Evolutionary conservation across 805 yeast species (phyloP).

Genomic region (Metschnikowia koreensis): DNA sequence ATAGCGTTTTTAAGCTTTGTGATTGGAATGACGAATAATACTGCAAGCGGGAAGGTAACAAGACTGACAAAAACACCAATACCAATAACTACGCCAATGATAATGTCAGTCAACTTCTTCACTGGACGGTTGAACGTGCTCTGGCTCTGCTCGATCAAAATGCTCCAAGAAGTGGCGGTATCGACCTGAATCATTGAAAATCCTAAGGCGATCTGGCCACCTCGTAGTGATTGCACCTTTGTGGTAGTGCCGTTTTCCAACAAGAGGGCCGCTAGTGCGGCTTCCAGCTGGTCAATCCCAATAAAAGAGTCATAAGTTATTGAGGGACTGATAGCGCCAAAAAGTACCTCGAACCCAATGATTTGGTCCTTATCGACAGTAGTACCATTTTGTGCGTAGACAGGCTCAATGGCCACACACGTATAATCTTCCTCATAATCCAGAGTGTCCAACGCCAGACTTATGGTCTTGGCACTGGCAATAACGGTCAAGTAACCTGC

Average conservation of each 20-base stretch:
- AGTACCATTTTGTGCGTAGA: slow-evolving; percentile 27
- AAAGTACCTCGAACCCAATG: slow-evolving; percentile 44
- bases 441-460: slow-evolving; percentile 20
- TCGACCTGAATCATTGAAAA: slow-evolving; percentile 30
- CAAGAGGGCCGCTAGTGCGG: slow-evolving; percentile 30
- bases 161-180: slow-evolving; percentile 58
- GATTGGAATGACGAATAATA: slow-evolving; percentile 82
- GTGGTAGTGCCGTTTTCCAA: slow-evolving; percentile 29
- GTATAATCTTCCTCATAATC: slow-evolving; percentile 25
- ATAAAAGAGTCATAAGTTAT: slow-evolving; percentile 25
- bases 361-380: slow-evolving; percentile 37
- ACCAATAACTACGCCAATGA: slow-evolving; percentile 75
- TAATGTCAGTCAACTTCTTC: slow-evolving; percentile 58
- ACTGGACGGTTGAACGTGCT: slow-evolving; percentile 62
- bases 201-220: slow-evolving; percentile 34
- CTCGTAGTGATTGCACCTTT: slow-evolving; percentile 22
- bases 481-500: slow-evolving; percentile 69
- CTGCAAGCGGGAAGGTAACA: slow-evolving; percentile 79
- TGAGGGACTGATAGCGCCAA: slow-evolving; percentile 23
- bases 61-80: slow-evolving; percentile 72
- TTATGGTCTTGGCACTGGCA: slow-evolving; percentile 34
- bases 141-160: slow-evolving; percentile 64
- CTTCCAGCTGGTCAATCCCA: slow-evolving; percentile 25
- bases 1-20: slow-evolving; percentile 78
- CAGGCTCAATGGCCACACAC: slow-evolving; percentile 34